Evolutionary conservation across 1,284 basidiomycete species (phyloP).

Genomic region (Melampsora abietis-canadensis): DNA sequence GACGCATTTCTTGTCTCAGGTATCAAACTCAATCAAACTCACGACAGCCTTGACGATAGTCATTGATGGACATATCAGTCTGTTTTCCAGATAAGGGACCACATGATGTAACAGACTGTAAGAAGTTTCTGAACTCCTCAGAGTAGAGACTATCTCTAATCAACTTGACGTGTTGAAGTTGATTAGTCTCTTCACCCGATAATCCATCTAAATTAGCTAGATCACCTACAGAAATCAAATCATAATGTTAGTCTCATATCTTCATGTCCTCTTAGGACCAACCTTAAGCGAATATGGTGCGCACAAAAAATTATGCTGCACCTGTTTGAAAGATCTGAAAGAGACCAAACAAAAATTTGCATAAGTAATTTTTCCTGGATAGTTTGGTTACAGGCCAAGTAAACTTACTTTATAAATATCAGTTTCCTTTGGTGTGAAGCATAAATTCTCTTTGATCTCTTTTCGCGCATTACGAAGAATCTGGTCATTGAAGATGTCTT

Average conservation of each 20-base stretch:
- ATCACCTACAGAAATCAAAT: constrained; percentile 83
- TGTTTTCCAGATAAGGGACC: constrained; percentile 84
- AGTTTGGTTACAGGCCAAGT: too few species aligned
- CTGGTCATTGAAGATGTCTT: constrained; percentile 21
- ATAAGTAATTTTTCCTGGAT: too few species aligned
- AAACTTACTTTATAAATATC: constrained; percentile 91
- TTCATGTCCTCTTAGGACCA: too few species aligned
- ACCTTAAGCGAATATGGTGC: not conserved
- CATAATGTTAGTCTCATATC: constrained; percentile 50
- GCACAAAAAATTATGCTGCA: not conserved
- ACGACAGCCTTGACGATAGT: constrained; percentile 69
- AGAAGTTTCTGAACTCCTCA: constrained; percentile 72
- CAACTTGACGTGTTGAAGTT: constrained; percentile 71
- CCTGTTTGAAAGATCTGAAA: constrained; percentile 55
- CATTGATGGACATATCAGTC: constrained; percentile 93
- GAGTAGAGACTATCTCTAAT: constrained; percentile 94
- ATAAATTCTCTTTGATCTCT: constrained; percentile 71
- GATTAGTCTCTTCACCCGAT: constrained; percentile 67
- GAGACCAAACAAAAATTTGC: not conserved
- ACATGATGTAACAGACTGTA: constrained; percentile 85
- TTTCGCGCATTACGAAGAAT: constrained; percentile 46
- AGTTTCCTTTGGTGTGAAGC: constrained; percentile 93
- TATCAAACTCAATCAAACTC: not conserved
- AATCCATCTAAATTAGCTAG: constrained; percentile 87
- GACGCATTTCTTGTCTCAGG: not conserved